Evolutionary conservation across 345 rosid species (phyloP), one percentile per base, ranked within the genome.

Genomic region (Trapa bicornis): DNA sequence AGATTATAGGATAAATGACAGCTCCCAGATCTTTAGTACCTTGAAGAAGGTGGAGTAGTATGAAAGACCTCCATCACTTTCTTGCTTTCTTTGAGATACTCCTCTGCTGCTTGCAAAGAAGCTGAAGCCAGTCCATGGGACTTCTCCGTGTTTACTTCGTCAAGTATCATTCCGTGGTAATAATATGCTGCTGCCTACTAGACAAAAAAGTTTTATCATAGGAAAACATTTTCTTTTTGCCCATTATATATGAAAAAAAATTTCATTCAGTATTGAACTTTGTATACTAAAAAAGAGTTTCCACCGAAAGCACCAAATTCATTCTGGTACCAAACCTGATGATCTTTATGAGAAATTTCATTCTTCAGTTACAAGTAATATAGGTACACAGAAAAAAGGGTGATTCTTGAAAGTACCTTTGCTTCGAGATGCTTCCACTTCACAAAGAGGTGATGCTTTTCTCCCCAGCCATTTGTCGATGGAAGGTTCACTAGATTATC

Each of bases 181-280:
- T 91, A 95, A 85, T 95, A 95, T 67, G 99, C 99, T 57, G 92
- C 99, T 72, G 96, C 96, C 99, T 91, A 87, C 65, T 74, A 64
- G 43, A 60, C 45, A 52, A 68, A 65, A 65, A 42, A 39, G 14
- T 45, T 29, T 13, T 66, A 22, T 22, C 29, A 22, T 22, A 5
- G 7, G 39, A 45, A 35, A 47, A 39, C 47, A 2, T 37, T 14
- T 37, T 12, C 37, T 48, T 41, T 37, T 47, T 7, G 33, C 43
- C 45, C 57, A 15, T n/a, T 22, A 38, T 37, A 35, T 37, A 37
- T 5, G 4, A 22, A 16, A 38, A 63, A 63, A 1, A 15, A 6
- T n/a, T 50, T 50, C 54, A 50, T 50, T 11, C 54, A 50, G 5
- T 16, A 50, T 16, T 22, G 22, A 50, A 50, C 54, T 50, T 50